Conservation (phyloP, 768 basidiomycete species). For the Pisolithus albus region DNA sequence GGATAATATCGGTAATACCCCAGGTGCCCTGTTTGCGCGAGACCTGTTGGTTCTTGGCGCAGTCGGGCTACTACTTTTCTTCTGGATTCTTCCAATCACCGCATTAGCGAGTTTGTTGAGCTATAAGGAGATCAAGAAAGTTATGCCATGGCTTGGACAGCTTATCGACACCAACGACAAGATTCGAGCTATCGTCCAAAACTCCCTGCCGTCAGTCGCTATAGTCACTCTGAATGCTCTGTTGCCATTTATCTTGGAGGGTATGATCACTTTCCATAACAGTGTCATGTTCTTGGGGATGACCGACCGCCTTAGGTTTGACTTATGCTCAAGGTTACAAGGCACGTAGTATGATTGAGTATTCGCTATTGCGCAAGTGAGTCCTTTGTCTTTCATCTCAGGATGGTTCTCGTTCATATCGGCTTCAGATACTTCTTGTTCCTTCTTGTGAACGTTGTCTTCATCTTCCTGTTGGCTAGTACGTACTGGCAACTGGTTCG, state of each 20-base stretch:
- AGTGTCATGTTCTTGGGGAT: not conserved
- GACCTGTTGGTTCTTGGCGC: conserved; percentile 63
- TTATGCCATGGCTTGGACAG: conserved; percentile 79
- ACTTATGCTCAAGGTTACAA: conserved; percentile 89
- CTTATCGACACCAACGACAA: conserved; percentile 78
- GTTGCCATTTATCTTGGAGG: conserved; percentile 85
- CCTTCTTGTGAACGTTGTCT: conserved; percentile 86
- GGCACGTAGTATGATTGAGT: conserved; percentile 90
- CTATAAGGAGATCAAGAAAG: conserved; percentile 89
- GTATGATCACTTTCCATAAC: conserved; percentile 30
- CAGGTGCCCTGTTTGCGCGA: conserved; percentile 51
- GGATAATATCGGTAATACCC: conserved; percentile 76
- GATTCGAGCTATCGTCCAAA: conserved; percentile 85
- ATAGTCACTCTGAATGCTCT: conserved; percentile 86
- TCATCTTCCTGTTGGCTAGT: conserved; percentile 87
- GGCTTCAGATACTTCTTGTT: conserved; percentile 81
- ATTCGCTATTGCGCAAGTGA: conserved; percentile 86
- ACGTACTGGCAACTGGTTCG: conserved; percentile 89
- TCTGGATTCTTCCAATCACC: conserved; percentile 90
- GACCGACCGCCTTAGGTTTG: conserved; percentile 37
- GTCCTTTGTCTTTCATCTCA: conserved; percentile 14
- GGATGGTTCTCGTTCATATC: conserved; percentile 6
- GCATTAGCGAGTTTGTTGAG: conserved; percentile 82
- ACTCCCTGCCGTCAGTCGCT: conserved; percentile 85
- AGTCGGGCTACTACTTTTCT: conserved; percentile 72